Conservation (phyloP, 2,329 filamentous ascomycete species). For the Scleromitrula shiraiana region DNA sequence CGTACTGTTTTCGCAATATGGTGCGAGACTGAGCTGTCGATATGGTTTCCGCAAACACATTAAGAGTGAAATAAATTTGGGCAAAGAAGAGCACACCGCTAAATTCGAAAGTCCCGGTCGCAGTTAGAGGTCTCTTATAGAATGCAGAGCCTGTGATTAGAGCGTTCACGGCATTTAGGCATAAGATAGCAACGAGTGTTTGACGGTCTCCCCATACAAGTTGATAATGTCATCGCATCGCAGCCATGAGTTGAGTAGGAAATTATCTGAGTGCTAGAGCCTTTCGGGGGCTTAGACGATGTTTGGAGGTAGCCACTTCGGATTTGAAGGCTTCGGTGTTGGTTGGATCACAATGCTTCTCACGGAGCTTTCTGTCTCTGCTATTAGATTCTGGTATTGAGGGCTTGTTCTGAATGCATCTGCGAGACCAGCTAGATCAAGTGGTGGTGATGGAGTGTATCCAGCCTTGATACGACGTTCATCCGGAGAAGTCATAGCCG, state of each 20-base stretch:
- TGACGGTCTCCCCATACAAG: no score
- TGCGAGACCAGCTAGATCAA: constrained; percentile 54
- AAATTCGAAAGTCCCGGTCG: constrained; percentile 53
- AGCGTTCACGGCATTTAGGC: constrained; percentile 37
- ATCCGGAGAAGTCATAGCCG: constrained; percentile 64
- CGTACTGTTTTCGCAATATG: no score
- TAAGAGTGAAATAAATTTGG: no score
- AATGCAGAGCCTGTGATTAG: constrained; percentile 75
- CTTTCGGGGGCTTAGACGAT: no score
- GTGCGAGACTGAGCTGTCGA: no score
- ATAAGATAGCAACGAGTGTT: no score
- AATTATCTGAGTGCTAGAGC: no score
- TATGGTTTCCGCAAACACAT: no score
- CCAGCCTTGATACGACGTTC: constrained; percentile 59
- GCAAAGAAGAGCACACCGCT: constrained; percentile 57
- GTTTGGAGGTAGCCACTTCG: no score
- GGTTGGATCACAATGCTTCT: constrained; percentile 15
- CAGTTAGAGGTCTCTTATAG: constrained; percentile 55
- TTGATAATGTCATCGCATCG: no score
- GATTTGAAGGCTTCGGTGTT: no score
- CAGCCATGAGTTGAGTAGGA: no score
- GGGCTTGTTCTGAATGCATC: constrained; percentile 57
- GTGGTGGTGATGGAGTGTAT: constrained; percentile 50
- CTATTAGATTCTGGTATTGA: constrained; percentile 50
- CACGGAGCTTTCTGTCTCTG: constrained; percentile 56